phyloP scores from a whole-genome alignment of 1,284 basidiomycete species.

The Moesziomyces parantarcticus region DNA sequence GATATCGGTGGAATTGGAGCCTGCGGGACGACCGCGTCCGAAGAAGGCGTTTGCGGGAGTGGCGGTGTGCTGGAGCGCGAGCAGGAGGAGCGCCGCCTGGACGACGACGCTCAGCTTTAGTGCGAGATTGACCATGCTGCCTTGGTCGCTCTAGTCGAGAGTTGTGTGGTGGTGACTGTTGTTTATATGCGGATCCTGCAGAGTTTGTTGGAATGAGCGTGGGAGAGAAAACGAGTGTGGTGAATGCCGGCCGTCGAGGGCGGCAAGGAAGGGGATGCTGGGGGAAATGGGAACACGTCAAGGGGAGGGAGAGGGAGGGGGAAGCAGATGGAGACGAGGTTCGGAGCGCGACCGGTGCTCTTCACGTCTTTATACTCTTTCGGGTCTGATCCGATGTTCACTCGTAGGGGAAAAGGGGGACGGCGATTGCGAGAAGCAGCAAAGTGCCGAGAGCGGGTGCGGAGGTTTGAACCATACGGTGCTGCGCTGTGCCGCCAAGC shows the following conservation, averaged over 20 bases:
- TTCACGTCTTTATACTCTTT: neutral
- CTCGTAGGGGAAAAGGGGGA: too few species aligned
- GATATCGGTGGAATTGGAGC: conserved; percentile 4
- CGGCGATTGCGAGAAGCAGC: neutral
- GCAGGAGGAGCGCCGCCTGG: conserved; percentile 33
- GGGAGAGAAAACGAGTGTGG: conserved; percentile 10
- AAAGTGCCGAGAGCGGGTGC: neutral
- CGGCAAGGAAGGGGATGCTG: neutral
- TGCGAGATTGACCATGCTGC: conserved; percentile 26
- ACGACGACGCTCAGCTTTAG: conserved; percentile 29
- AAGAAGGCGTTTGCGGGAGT: conserved; percentile 22
- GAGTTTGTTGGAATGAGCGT: conserved; percentile 8
- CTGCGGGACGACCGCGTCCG: conserved; percentile 9
- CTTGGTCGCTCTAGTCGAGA: neutral
- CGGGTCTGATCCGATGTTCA: neutral
- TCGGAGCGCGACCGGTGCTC: neutral
- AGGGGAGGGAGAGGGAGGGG: neutral
- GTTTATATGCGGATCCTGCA: neutral
- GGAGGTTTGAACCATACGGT: neutral
- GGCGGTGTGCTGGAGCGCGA: conserved; percentile 23
- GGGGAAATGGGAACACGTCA: neutral
- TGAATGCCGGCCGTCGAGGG: conserved; percentile 3
- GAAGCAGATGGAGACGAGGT: conserved; percentile 3
- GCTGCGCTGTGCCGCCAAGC: too few species aligned
- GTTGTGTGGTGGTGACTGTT: neutral